A percentile compares a stretch with the other conserved stretches of the same genome.
phyloP scores from a whole-genome alignment of 306 rosid genomes.

The Cicer chorassanicum region DNA sequence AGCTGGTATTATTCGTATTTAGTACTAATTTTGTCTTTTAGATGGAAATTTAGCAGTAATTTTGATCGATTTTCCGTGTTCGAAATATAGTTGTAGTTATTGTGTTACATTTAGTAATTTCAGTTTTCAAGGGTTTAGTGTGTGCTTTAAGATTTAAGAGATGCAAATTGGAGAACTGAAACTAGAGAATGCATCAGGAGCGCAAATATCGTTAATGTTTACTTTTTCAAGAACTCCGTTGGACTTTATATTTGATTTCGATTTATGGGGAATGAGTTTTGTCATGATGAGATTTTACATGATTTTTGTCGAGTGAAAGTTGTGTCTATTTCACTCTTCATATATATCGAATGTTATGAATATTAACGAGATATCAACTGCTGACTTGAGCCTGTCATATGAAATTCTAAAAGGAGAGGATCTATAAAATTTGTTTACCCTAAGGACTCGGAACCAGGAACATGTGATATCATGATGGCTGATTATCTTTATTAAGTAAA shows the following conservation, averaged over 20 bases:
- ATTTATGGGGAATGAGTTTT: slow-evolving; percentile 9
- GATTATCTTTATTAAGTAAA: not conserved
- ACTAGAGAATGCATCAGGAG: not conserved
- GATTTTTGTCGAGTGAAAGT: not conserved
- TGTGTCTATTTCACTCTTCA: not conserved
- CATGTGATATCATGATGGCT: not conserved
- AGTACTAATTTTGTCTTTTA: not conserved
- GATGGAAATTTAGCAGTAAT: not conserved
- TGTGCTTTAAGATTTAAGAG: slow-evolving; percentile 22
- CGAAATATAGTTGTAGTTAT: not conserved
- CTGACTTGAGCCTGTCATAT: not conserved
- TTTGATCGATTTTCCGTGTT: not conserved
- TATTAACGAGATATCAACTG: not conserved
- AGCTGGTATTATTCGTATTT: not conserved
- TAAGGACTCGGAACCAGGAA: not conserved
- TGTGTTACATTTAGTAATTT: not conserved
- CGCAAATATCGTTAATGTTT: not conserved
- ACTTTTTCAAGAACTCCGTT: not conserved
- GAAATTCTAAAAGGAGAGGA: not conserved
- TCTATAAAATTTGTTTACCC: not conserved
- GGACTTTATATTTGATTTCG: not conserved
- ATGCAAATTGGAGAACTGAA: slow-evolving; percentile 17
- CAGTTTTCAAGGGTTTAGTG: not conserved
- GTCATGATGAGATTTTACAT: slow-evolving; percentile 1
- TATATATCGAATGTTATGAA: not conserved